These are phyloP conservation scores for Aspergillus aculeatinus DNA, from an alignment of 2,329 filamentous ascomycete genomes.

Conservation along the genomic window DNA sequence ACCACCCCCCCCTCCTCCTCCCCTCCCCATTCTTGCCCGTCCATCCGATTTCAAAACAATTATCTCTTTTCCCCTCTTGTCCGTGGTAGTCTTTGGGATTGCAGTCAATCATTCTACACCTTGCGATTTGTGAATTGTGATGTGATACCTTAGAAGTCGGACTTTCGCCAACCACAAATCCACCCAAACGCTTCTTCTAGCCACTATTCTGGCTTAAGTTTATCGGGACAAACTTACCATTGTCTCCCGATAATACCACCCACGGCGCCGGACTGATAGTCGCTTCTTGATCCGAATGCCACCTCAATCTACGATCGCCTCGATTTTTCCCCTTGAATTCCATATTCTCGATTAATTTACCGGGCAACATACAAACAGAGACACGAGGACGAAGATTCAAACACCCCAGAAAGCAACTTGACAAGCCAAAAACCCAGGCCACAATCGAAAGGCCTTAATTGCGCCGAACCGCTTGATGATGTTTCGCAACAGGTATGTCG, in stretches of 20 bases:
- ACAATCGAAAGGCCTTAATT: neutral
- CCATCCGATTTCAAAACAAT: neutral
- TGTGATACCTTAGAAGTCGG: neutral
- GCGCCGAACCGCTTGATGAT: conserved; percentile 28
- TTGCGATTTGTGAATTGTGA: neutral
- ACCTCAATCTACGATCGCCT: conserved; percentile 4
- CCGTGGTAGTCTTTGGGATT: conserved; percentile 1
- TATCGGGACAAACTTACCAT: neutral
- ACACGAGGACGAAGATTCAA: neutral
- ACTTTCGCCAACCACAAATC: neutral
- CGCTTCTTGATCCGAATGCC: conserved; percentile 14
- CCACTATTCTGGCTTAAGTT: neutral
- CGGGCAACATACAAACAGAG: neutral
- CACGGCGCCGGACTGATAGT: neutral
- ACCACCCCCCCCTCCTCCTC: neutral
- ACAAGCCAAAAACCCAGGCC: neutral
- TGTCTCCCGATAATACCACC: neutral
- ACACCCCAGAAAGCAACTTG: neutral
- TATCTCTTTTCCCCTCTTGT: neutral
- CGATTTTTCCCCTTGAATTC: neutral
- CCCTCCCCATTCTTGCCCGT: neutral
- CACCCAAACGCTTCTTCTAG: neutral
- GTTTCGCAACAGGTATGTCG: conserved; percentile 51
- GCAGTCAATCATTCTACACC: neutral
- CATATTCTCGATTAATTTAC: neutral